Base-by-base conservation (phyloP, 2,329 filamentous ascomycete genomes). In the Pseudocercospora vitis region DNA sequence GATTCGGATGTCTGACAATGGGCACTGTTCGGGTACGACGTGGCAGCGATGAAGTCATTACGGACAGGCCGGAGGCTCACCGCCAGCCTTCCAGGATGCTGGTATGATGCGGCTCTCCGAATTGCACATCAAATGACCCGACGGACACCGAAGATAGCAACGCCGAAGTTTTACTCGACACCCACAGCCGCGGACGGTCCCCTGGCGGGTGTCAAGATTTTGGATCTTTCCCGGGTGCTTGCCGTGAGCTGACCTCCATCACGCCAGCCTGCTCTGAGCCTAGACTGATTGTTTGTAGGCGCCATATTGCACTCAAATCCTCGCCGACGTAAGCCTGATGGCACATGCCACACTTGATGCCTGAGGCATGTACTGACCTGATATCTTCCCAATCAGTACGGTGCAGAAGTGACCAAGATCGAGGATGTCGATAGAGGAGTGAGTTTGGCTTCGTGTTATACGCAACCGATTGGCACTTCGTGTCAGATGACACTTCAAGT, bases 351-450 rank as follows among this genome's bases (percentile, higher is more conserved):
- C n/a, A n/a, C n/a, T n/a, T n/a, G n/a, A n/a, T n/a, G n/a, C n/a
- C n/a, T n/a, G n/a, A n/a, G n/a, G n/a, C n/a, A n/a, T n/a, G n/a
- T n/a, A n/a, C n/a, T n/a, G n/a, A n/a, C n/a, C n/a, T n/a, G n/a
- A n/a, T n/a, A n/a, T n/a, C n/a, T n/a, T n/a, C n/a, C n/a, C n/a
- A n/a, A n/a, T n/a, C n/a, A n/a, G n/a, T 68, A 68, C 50, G 65
- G 65, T 18, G 65, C 65, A 14, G 62, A 65, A 21, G 64, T 68
- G 24, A 64, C 65, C 56, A 68, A 68, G 57, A 61, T 68, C 37
- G 65, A 68, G 52, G 56, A 63, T 32, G 60, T 61, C 8, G 53
- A 56, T 16, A 55, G 53, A 42, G 65, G 65, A 14, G 55, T 54
- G 47, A 42, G 53, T 21, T 14, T 29, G 3, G 18, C 6, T 45